A percentile compares a stretch with the other conserved stretches of the same genome.
phyloP scores from a whole-genome alignment of 2,329 filamentous ascomycete species.

The Claviceps monticola region DNA sequence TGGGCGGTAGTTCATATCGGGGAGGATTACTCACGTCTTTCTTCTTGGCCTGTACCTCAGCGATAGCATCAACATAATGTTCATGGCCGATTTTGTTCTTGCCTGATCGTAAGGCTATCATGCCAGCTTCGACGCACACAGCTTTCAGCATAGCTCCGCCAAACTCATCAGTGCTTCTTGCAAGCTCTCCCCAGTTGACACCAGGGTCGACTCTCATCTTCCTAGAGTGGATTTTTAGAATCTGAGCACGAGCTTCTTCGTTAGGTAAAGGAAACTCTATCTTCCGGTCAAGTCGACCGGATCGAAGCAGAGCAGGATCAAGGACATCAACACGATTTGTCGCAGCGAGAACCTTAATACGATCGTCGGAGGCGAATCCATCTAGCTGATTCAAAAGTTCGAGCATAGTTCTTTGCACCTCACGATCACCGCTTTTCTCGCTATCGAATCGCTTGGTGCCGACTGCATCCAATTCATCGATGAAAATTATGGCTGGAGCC shows the following conservation, averaged over 20 bases:
- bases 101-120: conserved; percentile 91
- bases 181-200: conserved; percentile 93
- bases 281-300: conserved; percentile 86
- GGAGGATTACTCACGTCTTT: conserved; percentile 51
- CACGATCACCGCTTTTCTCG: conserved; percentile 92
- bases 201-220: conserved; percentile 94
- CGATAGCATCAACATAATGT: conserved; percentile 96
- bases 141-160: conserved; percentile 96
- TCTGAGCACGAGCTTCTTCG: conserved; percentile 93
- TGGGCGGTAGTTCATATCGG: too few relatives aligned
- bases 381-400: conserved; percentile 97
- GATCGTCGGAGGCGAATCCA: conserved; percentile 91
- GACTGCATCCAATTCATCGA: conserved; percentile 96
- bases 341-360: conserved; percentile 89
- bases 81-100: conserved; percentile 96
- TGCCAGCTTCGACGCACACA: conserved; percentile 95
- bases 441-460: conserved; percentile 98
- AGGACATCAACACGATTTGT: conserved; percentile 92
- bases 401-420: conserved; percentile 97
- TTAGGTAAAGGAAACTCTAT: conserved; percentile 98
- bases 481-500: conserved; percentile 97
- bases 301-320: conserved; percentile 80
- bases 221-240: conserved; percentile 89
- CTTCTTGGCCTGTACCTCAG: conserved; percentile 92
- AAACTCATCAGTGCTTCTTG: conserved; percentile 94